Base-by-base conservation (phyloP, 345 rosid species). In the Noccaea bulbosa region DNA sequence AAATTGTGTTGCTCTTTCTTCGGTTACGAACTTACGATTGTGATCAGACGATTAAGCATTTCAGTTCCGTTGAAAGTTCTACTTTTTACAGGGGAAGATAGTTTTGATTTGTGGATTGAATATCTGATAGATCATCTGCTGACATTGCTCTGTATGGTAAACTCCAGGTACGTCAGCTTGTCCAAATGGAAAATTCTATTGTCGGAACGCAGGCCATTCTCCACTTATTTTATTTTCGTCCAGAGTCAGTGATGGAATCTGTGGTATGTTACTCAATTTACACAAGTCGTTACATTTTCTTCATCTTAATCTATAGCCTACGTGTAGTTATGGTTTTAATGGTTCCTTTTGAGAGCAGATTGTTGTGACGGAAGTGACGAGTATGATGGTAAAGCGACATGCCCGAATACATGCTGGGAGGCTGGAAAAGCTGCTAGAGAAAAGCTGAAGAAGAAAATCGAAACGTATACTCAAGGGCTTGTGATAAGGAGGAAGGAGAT, bases 301-400 rank as follows among this genome's bases (percentile, higher is more conserved):
- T 60, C 6, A 52, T 52, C 11, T 66, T 9, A 8, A 22, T 37
- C 11, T 62, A 15, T 69, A 62, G 30, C 3, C 6, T 72, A 4
- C 35, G 1, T 0, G 57, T 48, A 68, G 24, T 74, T 5, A 24
- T 43, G 16, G 22, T 57, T 40, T 5, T 3, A 15, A 71, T 77
- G 58, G 17, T 47, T 5, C 0, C 20, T 1, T 1, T 6, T 24
- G 71, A 11, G 79, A 47, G 61, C 81, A 95, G 98, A 95, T 82
- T 95, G 99, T 78, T 95, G 99, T 76, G 99, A 95, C 69, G 99
- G 98, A 54, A 95, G 96, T 80, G 99, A 92, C 20, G 99, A 95
- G 78, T 89, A 95, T 65, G 94, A 84, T 65, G 88, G 92, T 60
- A 72, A 78, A 78, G 82, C 85, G 49, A 81, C 83, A 66, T 95